Evolutionary conservation across 1,139 yeast genomes (phyloP), one percentile per base, ranked within the genome.

Genomic region (Sugiyamaella xylanicola): DNA sequence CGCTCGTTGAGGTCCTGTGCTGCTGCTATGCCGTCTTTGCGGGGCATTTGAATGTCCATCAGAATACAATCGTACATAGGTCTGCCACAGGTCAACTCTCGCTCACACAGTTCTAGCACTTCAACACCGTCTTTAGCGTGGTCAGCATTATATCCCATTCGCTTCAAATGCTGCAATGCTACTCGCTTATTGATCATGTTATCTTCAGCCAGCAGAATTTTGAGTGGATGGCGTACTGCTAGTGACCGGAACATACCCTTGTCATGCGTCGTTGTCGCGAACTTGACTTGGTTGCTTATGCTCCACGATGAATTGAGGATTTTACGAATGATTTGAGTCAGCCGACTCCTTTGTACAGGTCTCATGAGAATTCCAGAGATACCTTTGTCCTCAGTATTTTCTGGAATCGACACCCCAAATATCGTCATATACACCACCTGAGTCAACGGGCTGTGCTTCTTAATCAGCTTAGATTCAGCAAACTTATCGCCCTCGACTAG

Each of bases 1-100:
- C 62, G 56, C 37, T 61, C 69, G 27, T 64, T 65, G 7, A 71
- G 70, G 53, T 69, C 68, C 53, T 70, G 68, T 0, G 82, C 77
- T 0, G 82, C 77, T 7, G 79, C 77, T 42, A 78, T 77, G 0
- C 83, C 83, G 57, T 80, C 83, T 67, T 77, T 79, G 19, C 77
- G 68, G 2, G 84, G 84, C 81, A 80, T 78, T 63, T 80, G 84
- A 48, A 80, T 79, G 65, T 80, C 84, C 83, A 80, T 79, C 55
- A 80, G 69, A 3, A 80, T 74, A 48, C 79, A 74, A 65, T 81
- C 82, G 63, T 79, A 80, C 66, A 72, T 72, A 43, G 69, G 70
- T 21, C 74, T 75, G 1, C 63, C 63, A 4, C 55, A 55, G 16
- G 50, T 50, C 32, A 65, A 39, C 55, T 66, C 67, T 9, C 65